A percentile compares a stretch with the other conserved stretches of the same genome.
phyloP scores from a whole-genome alignment of 1,284 basidiomycete genomes.

The Austroboletus novae-zelandiae region DNA sequence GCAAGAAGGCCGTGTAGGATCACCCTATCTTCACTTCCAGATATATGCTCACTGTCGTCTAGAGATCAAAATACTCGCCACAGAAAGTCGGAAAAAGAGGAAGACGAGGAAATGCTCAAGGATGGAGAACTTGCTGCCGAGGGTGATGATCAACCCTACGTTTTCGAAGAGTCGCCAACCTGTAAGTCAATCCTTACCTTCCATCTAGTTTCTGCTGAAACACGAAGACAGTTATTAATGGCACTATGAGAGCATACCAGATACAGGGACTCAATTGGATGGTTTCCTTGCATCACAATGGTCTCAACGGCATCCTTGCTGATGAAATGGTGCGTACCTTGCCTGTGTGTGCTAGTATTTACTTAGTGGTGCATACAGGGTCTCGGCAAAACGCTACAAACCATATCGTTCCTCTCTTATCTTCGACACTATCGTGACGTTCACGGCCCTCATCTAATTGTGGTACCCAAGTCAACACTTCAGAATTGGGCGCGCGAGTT shows the following conservation, averaged over 20 bases:
- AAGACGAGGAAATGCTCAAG: constrained; percentile 93
- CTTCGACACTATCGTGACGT: constrained; percentile 83
- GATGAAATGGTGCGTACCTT: constrained; percentile 80
- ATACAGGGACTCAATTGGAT: constrained; percentile 98
- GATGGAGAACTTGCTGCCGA: constrained; percentile 79
- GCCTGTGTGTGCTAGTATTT: background rate
- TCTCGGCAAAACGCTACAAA: constrained; percentile 97
- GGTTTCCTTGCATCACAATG: constrained; percentile 90
- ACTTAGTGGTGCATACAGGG: constrained; percentile 52
- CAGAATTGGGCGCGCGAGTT: constrained; percentile 98
- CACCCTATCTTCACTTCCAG: background rate
- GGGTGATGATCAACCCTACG: constrained; percentile 82
- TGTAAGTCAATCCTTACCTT: constrained; percentile 52
- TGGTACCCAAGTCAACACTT: constrained; percentile 96
- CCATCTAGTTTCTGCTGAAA: background rate
- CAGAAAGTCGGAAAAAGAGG: constrained; percentile 96
- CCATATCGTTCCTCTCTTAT: constrained; percentile 96
- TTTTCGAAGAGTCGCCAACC: constrained; percentile 89
- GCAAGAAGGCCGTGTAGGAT: constrained; percentile 74
- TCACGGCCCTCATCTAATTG: constrained; percentile 86
- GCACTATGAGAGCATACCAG: constrained; percentile 93
- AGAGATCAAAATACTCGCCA: constrained; percentile 80
- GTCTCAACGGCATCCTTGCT: constrained; percentile 90
- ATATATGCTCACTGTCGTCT: constrained; percentile 7
- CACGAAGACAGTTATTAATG: constrained; percentile 68